These are phyloP conservation scores for Setaria viridis DNA, from an alignment of 202 grass and related monocot genomes.

Conservation along the genomic window DNA sequence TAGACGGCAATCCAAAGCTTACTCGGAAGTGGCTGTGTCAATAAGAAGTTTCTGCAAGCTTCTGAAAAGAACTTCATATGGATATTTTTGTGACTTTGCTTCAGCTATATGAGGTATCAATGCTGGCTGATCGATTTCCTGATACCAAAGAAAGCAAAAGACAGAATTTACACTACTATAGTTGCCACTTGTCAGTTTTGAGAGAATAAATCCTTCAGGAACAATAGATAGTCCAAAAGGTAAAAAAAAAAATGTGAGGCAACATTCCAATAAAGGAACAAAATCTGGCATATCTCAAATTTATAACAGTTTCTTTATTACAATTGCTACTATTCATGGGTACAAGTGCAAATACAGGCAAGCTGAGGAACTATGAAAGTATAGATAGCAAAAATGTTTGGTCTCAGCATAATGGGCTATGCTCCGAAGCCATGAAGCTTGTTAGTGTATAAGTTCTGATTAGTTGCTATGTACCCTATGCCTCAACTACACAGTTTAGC, in stretches of 20 bases:
- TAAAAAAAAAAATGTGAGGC: not conserved
- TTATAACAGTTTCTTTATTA: conserved; percentile 10
- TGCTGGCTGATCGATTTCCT: conserved; percentile 99
- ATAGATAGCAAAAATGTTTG: conserved; percentile 2
- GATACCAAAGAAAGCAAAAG: conserved; percentile 48
- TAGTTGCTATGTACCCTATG: not conserved
- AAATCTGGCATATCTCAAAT: not conserved
- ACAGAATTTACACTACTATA: conserved; percentile 22
- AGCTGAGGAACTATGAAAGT: not conserved
- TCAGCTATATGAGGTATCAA: conserved; percentile 99
- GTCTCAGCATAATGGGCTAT: conserved; percentile 1
- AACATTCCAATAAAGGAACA: conserved; percentile 2
- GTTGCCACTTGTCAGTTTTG: not conserved
- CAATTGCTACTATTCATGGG: not conserved
- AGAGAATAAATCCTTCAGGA: conserved; percentile 18
- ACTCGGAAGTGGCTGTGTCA: conserved; percentile 99
- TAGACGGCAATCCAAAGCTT: conserved; percentile 33
- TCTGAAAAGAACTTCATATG: conserved; percentile 99
- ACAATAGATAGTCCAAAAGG: not conserved
- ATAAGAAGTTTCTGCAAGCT: conserved; percentile 99
- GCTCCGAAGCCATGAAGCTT: not conserved
- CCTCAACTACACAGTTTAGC: conserved; percentile 4
- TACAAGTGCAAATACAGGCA: conserved; percentile 2
- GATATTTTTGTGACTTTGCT: conserved; percentile 95
- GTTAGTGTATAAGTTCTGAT: not conserved